Base-by-base conservation (phyloP, 495 filamentous ascomycete genomes). In the Aspergillus haitiensis region DNA sequence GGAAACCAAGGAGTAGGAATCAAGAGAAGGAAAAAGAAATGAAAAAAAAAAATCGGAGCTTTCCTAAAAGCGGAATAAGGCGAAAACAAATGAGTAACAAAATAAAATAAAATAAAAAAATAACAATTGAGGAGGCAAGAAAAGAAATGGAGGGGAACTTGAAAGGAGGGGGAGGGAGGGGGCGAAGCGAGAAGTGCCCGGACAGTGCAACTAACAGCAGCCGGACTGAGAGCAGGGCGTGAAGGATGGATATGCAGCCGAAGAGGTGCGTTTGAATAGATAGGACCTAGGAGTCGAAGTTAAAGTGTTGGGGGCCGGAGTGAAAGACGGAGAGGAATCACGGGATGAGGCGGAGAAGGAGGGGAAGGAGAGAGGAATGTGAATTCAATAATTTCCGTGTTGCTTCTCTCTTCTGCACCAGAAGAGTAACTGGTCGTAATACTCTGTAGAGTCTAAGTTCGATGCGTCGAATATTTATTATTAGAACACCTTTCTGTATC, bases 31-130 rank as follows among this genome's bases (percentile, higher is more conserved):
- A 18, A 16, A 35, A 27, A 42, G 34, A 34, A 45, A 32, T 42
- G 31, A 58, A 33, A 46, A 33, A 53, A 53, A 27, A 8, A 47
- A 56, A 33, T 48, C 34, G 55, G 37, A 16, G 33, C 32, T 40
- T 62, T 52, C 48, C 60, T 57, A 33, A 51, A 62, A 53, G 47
- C 48, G 60, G 54, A 62, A 54, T 44, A 21, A 27, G 21, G 21
- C 21, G 21, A 27, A 27, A 27, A 27, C 21, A 27, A 27, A 27
- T 27, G 21, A 27, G 3, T 27, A 27, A 27, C 21, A 27, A 27
- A 27, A 27, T 1, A 27, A 27, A 27, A 27, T 3, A 27, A 27
- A 27, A 27, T 1, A 27, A 27, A 27, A 27, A 27, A 27, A 27
- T 1, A 27, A 27, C 1, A 27, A 27, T 27, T 27, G 21, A 27